These are phyloP conservation scores for Vaucheria bursata DNA, from an alignment of 352 stramenopile species.

Conservation along the genomic window DNA sequence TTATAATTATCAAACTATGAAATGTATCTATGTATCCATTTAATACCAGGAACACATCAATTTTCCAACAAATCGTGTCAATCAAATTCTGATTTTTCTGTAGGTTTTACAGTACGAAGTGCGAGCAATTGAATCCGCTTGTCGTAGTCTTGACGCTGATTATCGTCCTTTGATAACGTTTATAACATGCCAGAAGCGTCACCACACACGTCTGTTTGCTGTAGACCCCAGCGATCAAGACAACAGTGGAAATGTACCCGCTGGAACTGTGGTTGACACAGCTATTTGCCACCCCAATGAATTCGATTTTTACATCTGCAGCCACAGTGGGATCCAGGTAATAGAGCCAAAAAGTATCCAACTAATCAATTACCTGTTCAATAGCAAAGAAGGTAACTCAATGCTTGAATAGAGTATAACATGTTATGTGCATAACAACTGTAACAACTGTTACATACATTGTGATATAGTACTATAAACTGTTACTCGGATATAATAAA, in stretches of 20 bases:
- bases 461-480: too few species aligned
- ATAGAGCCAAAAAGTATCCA: too few species aligned
- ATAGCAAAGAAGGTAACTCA: too few species aligned
- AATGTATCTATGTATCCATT: background rate
- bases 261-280: slow-evolving; percentile 54
- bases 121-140: slow-evolving; percentile 63
- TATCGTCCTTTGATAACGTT: slow-evolving; percentile 72
- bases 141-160: slow-evolving; percentile 20
- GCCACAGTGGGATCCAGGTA: slow-evolving; percentile 63
- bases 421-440: too few species aligned
- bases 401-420: too few species aligned
- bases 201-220: slow-evolving; percentile 67
- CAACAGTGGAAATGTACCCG: slow-evolving; percentile 29
- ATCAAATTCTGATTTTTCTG: too few species aligned
- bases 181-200: slow-evolving; percentile 70
- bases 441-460: too few species aligned
- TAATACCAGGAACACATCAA: too few species aligned
- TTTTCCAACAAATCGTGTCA: too few species aligned
- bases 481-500: too few species aligned
- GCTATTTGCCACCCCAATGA: slow-evolving; percentile 66
- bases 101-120: slow-evolving; percentile 52
- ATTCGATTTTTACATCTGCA: slow-evolving; percentile 75
- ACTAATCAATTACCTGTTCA: too few species aligned
- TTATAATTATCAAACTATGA: background rate
- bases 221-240: slow-evolving; percentile 5